Evolutionary conservation across 2,329 filamentous ascomycete genomes (phyloP), one percentile per base, ranked within the genome.

Genomic region (Aureobasidium sp.): DNA sequence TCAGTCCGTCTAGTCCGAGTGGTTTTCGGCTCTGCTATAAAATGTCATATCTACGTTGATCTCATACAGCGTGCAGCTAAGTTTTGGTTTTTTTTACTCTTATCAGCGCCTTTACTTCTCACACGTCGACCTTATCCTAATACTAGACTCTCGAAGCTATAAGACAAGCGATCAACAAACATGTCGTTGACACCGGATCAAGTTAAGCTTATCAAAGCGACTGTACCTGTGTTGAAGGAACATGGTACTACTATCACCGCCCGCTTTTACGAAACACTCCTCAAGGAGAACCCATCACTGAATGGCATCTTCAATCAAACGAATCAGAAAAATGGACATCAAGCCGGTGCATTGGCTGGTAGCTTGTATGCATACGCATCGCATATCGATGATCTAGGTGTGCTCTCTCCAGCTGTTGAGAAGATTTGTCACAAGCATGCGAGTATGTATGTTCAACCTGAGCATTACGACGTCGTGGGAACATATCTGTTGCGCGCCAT

Each of bases 351-450:
- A 2, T 82, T 92, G 7, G 88, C 88, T 12, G 79, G 77, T 44
- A 80, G 88, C 1, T 84, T 92, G 51, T 84, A 87, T 66, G 85
- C 84, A 66, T 92, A 90, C 69, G 88, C 88, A 60, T 77, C 82
- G 64, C 84, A 90, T 74, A 88, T 91, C 72, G 84, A 87, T 72
- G 81, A 90, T 70, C 80, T 90, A 0, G 81, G 79, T 51, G 82
- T 78, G 24, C 78, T 92, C 5, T 72, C 72, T 13, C 78, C 82
- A 0, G 77, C 81, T 0, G 73, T 84, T 15, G 86, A 90, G 72
- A 82, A 86, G 68, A 91, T 93, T 66, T 88, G 86, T 72, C 84
- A 90, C 72, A 91, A 90, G 74, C 88, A 92, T 72, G 87, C 83
- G 63, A 88, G 85, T 0, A 79, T 92, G 1, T 84, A 84, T 68